Conservation (phyloP, 495 filamentous ascomycete genomes). For the Aspergillus asperescens region DNA sequence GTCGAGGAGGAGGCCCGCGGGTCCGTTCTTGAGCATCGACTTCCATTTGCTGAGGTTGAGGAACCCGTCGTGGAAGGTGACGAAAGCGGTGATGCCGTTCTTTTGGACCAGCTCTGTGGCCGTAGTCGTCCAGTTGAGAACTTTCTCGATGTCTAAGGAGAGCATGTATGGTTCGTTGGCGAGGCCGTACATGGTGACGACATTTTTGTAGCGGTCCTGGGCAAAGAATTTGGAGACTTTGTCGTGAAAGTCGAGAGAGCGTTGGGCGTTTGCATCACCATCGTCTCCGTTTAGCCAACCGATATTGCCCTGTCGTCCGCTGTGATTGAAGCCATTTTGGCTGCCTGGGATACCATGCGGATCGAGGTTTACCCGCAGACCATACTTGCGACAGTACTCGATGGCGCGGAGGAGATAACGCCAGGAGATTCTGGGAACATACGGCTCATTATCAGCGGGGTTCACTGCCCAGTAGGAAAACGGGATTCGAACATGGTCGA, state of each 20-base stretch:
- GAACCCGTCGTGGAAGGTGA: conserved; percentile 82
- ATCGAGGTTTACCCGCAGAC: conserved; percentile 90
- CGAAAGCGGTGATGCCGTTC: conserved; percentile 60
- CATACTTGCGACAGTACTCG: conserved; percentile 90
- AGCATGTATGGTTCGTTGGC: conserved; percentile 86
- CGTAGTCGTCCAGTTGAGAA: conserved; percentile 64
- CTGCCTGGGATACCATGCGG: conserved; percentile 80
- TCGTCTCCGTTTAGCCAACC: conserved; percentile 75
- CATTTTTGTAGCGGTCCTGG: conserved; percentile 77
- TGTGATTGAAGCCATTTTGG: conserved; percentile 90
- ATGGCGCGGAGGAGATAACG: conserved; percentile 89
- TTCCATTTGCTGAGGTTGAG: conserved; percentile 77
- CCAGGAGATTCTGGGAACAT: conserved; percentile 83
- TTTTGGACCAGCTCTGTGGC: conserved; percentile 61
- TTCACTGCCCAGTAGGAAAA: conserved; percentile 94
- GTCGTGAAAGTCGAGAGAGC: conserved; percentile 77
- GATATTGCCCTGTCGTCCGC: conserved; percentile 65
- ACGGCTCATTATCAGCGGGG: conserved; percentile 82
- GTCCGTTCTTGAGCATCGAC: conserved; percentile 52
- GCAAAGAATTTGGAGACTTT: conserved; percentile 78
- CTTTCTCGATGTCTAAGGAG: conserved; percentile 47
- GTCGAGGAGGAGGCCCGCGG: conserved; percentile 64
- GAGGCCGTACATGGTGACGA: conserved; percentile 79
- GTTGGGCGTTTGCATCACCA: conserved; percentile 56
- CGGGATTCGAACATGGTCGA: conserved; percentile 93